Conservation (phyloP, 257 asterid species). For the Fraxinus quadrangulata region DNA sequence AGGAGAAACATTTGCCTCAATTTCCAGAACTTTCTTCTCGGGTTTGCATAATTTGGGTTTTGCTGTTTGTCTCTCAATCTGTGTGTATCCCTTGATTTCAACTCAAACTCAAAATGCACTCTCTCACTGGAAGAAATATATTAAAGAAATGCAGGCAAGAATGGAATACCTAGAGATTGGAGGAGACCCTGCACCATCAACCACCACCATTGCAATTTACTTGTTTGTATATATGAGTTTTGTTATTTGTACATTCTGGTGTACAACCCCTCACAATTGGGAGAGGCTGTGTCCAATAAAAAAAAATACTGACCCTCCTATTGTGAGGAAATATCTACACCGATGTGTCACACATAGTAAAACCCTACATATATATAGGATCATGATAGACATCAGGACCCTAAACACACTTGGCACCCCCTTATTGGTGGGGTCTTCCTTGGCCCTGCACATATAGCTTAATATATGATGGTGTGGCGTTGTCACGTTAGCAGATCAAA, state of each 20-base stretch:
- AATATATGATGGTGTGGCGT: too few relatives aligned
- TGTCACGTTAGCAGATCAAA: too few relatives aligned
- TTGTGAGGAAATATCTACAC: too few relatives aligned
- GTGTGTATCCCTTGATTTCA: constrained; percentile 29
- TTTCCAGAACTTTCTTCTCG: constrained; percentile 53
- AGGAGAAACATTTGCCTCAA: constrained; percentile 55
- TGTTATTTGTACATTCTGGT: too few relatives aligned
- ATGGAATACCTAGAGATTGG: constrained; percentile 53
- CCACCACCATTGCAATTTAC: neutral
- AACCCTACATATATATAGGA: neutral
- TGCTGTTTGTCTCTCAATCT: constrained; percentile 28
- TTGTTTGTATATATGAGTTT: neutral
- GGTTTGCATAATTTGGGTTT: constrained; percentile 47
- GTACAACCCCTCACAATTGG: too few relatives aligned
- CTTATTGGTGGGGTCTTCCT: too few relatives aligned
- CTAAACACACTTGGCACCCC: too few relatives aligned
- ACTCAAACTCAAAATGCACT: constrained; percentile 25
- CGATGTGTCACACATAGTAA: too few relatives aligned
- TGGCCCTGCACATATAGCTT: too few relatives aligned
- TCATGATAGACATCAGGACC: too few relatives aligned
- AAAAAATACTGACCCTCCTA: too few relatives aligned
- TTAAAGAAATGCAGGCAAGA: constrained; percentile 23
- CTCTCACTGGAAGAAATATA: neutral
- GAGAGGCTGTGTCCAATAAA: too few relatives aligned
- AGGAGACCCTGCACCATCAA: constrained; percentile 23